phyloP scores from a whole-genome alignment of 176 grass and related monocot species.

The Oryza rufipogon region DNA sequence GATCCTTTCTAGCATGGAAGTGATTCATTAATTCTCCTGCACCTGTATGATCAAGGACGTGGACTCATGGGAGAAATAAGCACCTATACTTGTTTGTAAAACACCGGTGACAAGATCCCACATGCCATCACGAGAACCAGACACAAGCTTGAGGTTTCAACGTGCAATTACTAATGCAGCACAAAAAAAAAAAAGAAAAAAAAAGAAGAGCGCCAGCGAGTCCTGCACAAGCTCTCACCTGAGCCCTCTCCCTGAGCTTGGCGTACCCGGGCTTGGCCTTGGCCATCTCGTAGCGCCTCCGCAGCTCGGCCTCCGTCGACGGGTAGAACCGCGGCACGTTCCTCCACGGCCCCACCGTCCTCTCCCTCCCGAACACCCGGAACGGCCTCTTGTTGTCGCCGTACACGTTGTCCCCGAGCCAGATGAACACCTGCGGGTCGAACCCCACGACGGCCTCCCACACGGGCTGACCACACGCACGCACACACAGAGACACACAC shows the following conservation, averaged over 20 bases:
- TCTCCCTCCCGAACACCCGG: conserved; percentile 58
- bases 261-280: conserved; percentile 74
- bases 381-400: conserved; percentile 82
- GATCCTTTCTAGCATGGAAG: background rate
- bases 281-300: conserved; percentile 63
- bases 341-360: conserved; percentile 85
- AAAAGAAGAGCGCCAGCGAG: background rate
- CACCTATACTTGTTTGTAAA: background rate
- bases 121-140: background rate
- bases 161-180: background rate
- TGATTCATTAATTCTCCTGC: background rate
- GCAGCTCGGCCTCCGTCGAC: conserved; percentile 72
- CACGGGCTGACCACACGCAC: conserved; percentile 58
- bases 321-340: conserved; percentile 83
- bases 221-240: conserved; percentile 45
- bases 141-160: background rate
- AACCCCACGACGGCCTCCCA: conserved; percentile 73
- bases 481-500: no score
- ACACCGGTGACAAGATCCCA: background rate
- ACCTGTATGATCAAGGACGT: background rate
- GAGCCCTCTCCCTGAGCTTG: conserved; percentile 62
- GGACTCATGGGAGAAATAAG: background rate
- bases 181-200: background rate
- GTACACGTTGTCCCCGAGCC: conserved; percentile 97
- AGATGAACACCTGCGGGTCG: conserved; percentile 86